A percentile compares a stretch with the other conserved stretches of the same genome.
Evolutionary conservation across 495 filamentous ascomycete species (phyloP).

Genomic region (Tuber calosporum): DNA sequence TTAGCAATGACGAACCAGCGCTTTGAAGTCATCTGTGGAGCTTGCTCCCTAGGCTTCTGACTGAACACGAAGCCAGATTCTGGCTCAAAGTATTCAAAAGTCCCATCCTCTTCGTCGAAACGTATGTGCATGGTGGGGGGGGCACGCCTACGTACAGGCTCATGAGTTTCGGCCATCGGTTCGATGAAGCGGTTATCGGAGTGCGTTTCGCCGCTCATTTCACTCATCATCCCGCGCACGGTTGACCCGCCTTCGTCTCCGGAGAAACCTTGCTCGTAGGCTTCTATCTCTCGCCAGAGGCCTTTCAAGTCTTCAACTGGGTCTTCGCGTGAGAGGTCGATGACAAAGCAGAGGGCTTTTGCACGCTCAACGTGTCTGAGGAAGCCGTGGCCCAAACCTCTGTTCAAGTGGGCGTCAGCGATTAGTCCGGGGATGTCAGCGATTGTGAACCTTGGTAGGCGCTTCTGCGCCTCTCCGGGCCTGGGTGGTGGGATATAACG

Average conservation of each 20-base stretch:
- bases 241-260: slow-evolving; percentile 46
- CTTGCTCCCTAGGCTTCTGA: slow-evolving; percentile 13
- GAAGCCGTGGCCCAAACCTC: slow-evolving; percentile 84
- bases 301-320: slow-evolving; percentile 67
- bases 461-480: slow-evolving; percentile 43
- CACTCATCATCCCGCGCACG: slow-evolving; percentile 38
- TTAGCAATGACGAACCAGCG: slow-evolving; percentile 97
- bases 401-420: slow-evolving; percentile 82
- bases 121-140: neutral
- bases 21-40: slow-evolving; percentile 50
- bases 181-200: slow-evolving; percentile 12
- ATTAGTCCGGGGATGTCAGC: slow-evolving; percentile 94
- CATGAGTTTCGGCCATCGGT: neutral
- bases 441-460: slow-evolving; percentile 69
- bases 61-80: slow-evolving; percentile 2
- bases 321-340: slow-evolving; percentile 75
- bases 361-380: slow-evolving; percentile 91
- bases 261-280: slow-evolving; percentile 68
- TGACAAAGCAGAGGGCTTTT: slow-evolving; percentile 82
- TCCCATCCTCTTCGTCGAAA: slow-evolving; percentile 3
- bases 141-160: neutral
- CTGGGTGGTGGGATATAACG: slow-evolving; percentile 56
- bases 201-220: slow-evolving; percentile 36
- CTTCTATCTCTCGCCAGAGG: slow-evolving; percentile 80
- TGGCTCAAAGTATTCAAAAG: neutral